Evolutionary conservation across 768 basidiomycete genomes (phyloP).

Genomic region (Amanita molliuscula): DNA sequence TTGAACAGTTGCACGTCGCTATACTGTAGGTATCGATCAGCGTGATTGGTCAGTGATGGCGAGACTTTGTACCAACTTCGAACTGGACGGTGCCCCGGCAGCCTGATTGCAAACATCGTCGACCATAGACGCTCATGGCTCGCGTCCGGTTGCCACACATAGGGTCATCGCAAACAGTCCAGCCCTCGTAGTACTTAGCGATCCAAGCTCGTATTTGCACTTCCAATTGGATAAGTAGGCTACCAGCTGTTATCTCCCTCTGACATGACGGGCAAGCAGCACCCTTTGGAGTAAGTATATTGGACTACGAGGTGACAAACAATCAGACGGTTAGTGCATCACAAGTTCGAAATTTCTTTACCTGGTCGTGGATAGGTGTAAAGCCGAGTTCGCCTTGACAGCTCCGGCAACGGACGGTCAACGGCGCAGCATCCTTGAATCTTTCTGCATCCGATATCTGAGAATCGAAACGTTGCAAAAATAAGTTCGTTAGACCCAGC

Average conservation of each 20-base stretch:
- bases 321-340: constrained; percentile 3
- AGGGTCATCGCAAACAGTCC: constrained; percentile 80
- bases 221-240: constrained; percentile 80
- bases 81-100: constrained; percentile 66
- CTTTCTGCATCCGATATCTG: constrained; percentile 83
- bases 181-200: constrained; percentile 77
- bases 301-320: constrained; percentile 36
- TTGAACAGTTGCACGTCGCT: constrained; percentile 79
- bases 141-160: constrained; percentile 81
- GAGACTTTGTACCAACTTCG: constrained; percentile 43
- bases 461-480: constrained; percentile 82
- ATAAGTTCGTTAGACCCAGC: constrained; percentile 46
- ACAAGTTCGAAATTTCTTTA: constrained; percentile 16
- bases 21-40: constrained; percentile 41
- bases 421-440: constrained; percentile 66
- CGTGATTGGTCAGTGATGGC: not conserved
- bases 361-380: constrained; percentile 48
- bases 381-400: constrained; percentile 58
- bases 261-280: constrained; percentile 64
- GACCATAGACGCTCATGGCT: constrained; percentile 89
- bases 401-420: constrained; percentile 65
- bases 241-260: constrained; percentile 37
- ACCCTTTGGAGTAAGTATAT: constrained; percentile 55
- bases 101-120: constrained; percentile 59
- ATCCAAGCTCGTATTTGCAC: constrained; percentile 73